Conservation (phyloP, 2,329 filamentous ascomycete species). For the Ceratocystis diversiconidia region DNA sequence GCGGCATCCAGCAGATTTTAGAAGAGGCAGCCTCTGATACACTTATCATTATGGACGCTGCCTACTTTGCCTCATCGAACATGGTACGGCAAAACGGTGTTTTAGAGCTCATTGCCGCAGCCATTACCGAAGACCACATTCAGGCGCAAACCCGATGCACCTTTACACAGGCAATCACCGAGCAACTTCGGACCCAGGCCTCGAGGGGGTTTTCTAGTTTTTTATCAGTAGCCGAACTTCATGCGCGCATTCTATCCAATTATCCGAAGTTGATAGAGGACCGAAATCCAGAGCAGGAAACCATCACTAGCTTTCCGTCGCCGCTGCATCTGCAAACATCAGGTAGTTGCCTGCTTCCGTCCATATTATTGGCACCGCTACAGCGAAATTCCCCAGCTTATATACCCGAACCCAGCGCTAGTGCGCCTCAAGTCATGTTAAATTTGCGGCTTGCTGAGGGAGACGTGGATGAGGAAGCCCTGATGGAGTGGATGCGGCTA, state of each 20-base stretch:
- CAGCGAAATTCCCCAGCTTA: slow-evolving; percentile 30
- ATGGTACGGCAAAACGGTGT: slow-evolving; percentile 38
- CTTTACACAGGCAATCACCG: slow-evolving; percentile 38
- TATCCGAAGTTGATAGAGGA: slow-evolving; percentile 41
- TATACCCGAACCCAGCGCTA: slow-evolving; percentile 30
- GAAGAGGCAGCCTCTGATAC: slow-evolving; percentile 43
- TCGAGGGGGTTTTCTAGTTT: slow-evolving; percentile 30
- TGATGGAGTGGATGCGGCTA: slow-evolving; percentile 44
- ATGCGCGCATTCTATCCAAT: slow-evolving; percentile 37
- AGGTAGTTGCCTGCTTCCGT: slow-evolving; percentile 39
- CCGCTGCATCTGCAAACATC: slow-evolving; percentile 43
- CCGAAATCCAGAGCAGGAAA: slow-evolving; percentile 33
- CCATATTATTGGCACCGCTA: slow-evolving; percentile 41
- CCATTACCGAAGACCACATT: slow-evolving; percentile 38
- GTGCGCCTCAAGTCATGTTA: slow-evolving; percentile 34
- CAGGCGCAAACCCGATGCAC: slow-evolving; percentile 34
- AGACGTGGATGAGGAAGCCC: slow-evolving; percentile 37
- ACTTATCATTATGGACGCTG: slow-evolving; percentile 44
- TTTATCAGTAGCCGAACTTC: slow-evolving; percentile 39
- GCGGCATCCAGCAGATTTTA: slow-evolving; percentile 40
- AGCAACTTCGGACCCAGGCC: slow-evolving; percentile 36
- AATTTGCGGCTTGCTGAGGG: slow-evolving; percentile 39
- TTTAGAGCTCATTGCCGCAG: slow-evolving; percentile 42
- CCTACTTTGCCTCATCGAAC: slow-evolving; percentile 41
- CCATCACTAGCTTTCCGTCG: slow-evolving; percentile 36